Evolutionary conservation across 225 moss, liverwort and hornwort genomes (phyloP), one percentile per base, ranked within the genome.

Genomic region (Lunularia cruciata): DNA sequence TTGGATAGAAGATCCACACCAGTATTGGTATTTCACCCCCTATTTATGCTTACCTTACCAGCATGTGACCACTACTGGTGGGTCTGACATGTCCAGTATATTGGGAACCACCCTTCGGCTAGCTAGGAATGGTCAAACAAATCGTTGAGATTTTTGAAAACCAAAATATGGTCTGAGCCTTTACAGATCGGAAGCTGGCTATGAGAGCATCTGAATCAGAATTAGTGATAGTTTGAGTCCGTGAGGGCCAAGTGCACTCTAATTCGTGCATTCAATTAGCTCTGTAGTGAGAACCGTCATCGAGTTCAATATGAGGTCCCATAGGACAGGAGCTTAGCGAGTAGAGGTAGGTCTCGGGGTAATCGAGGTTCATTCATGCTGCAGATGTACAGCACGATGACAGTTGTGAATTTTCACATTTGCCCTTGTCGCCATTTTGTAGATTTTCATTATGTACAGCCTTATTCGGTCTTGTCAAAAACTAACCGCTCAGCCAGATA

Each of bases 381-480:
- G 26, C 42, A 0, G 28, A 12, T 15, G 30, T 14, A 15, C 23
- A 63, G 40, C 10, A 25, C 27, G 27, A 63, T 12, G 46, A 11
- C 5, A 22, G 20, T 45, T 43, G 25, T 31, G 8, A 32, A 57
- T 15, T 57, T 63, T 27, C 63, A 40, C 20, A 26, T 61, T n/a
- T 19, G 28, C 26, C 18, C 14, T 46, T 14, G 63, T 45, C 27
- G 19, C 22, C 45, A 19, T 30, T 31, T 46, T 46, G 45, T 64
- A 64, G 63, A 64, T 64, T 30, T 64, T 40, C 20, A 40, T 45
- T 30, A 30, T 45, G 63, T 64, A 31, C 63, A 45, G 63, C 30
- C 28, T 30, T 30, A 45, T 64, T 64, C 18, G 30, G 25, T 64
- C 40, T 40, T 40, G 63, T 6, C 19, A 8, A 64, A 45, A 46